phyloP scores from a whole-genome alignment of 1,284 basidiomycete species.

The Termitomyces sp. region DNA sequence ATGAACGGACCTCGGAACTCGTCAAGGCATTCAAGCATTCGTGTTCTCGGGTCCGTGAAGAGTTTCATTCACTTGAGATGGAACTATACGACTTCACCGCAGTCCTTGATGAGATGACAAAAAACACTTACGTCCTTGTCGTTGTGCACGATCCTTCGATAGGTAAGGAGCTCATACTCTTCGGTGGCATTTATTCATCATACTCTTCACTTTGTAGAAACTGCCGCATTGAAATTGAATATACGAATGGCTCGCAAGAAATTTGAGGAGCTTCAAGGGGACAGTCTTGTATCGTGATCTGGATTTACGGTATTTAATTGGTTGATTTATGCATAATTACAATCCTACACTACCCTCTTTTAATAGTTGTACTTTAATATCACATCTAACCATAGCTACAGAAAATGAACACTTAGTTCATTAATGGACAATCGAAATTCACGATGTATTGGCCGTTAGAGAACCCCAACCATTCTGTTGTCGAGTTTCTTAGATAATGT shows the following conservation, averaged over 20 bases:
- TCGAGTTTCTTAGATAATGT: not conserved
- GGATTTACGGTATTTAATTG: constrained; percentile 6
- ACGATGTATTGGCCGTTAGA: not conserved
- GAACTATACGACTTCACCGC: constrained; percentile 82
- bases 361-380: constrained; percentile 1
- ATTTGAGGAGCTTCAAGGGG: constrained; percentile 78
- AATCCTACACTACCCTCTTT: constrained; percentile 1
- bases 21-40: constrained; percentile 94
- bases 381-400: not conserved
- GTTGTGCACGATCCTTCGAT: constrained; percentile 85
- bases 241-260: constrained; percentile 76
- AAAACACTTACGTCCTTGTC: constrained; percentile 91
- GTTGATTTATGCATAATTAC: constrained; percentile 15
- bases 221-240: constrained; percentile 79
- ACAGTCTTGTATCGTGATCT: constrained; percentile 41
- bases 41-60: constrained; percentile 78
- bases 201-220: constrained; percentile 47
- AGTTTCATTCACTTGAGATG: constrained; percentile 79
- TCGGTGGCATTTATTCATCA: not conserved
- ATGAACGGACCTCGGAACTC: constrained; percentile 93
- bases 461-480: not conserved
- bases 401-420: not conserved
- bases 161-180: constrained; percentile 41
- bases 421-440: not conserved
- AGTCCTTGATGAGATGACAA: constrained; percentile 91